Evolutionary conservation across 176 grass and related monocot species (phyloP).

Genomic region (Puya raimondii): DNA sequence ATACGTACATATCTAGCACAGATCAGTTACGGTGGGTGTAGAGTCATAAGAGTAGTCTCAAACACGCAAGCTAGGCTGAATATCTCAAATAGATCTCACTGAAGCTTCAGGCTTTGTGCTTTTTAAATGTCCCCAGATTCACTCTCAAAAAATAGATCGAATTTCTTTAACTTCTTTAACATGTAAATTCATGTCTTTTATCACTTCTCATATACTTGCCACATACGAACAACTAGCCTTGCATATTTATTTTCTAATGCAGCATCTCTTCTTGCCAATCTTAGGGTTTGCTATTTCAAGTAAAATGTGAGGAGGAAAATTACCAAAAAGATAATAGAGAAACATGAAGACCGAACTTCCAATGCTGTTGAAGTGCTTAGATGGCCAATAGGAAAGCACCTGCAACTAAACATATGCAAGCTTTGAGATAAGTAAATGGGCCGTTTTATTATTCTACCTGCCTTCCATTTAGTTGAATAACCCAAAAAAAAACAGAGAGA

Average conservation of each 20-base stretch:
- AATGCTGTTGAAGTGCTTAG: conserved; percentile 33
- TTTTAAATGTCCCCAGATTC: not conserved
- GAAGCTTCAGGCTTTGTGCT: not conserved
- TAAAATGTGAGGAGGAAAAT: not conserved
- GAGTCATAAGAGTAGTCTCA: not conserved
- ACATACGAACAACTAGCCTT: no score
- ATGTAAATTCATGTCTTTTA: no score
- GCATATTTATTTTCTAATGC: no score
- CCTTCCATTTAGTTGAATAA: conserved; percentile 19
- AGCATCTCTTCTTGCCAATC: no score
- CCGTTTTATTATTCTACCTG: conserved; percentile 9
- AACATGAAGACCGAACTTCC: conserved; percentile 66
- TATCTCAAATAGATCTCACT: not conserved
- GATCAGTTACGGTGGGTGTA: no score
- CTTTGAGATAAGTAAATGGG: conserved; percentile 6
- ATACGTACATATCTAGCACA: no score
- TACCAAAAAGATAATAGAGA: conserved; percentile 95
- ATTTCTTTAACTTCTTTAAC: no score
- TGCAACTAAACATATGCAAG: conserved; percentile 20
- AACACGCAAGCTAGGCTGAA: not conserved
- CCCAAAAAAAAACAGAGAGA: not conserved
- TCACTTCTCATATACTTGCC: no score
- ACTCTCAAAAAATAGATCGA: no score
- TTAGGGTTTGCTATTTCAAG: not conserved
- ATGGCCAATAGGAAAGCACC: conserved; percentile 75